Conservation (phyloP, 345 rosid species). For the Eucalyptus erythrocorys region DNA sequence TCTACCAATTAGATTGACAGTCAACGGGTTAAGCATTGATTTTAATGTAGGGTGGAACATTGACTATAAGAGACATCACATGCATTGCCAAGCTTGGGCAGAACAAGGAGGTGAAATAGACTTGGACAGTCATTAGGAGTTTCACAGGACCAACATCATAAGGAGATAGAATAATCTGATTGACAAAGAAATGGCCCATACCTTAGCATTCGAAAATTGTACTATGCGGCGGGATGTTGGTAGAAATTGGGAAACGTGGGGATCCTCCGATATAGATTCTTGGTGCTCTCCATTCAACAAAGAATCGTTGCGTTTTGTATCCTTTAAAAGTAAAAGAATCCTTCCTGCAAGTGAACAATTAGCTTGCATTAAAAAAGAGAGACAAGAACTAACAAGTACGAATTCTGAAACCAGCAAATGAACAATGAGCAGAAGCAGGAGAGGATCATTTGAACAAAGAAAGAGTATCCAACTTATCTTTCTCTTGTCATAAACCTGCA, state of each 20-base stretch:
- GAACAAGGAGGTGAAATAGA: not conserved
- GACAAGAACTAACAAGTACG: not conserved
- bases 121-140: not conserved
- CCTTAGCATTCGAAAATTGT: conserved; percentile 97
- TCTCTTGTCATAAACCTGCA: not conserved
- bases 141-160: not conserved
- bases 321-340: conserved; percentile 58
- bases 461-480: not conserved
- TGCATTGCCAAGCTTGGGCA: not conserved
- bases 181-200: conserved; percentile 1
- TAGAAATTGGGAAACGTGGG: conserved; percentile 64
- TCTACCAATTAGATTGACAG: not conserved
- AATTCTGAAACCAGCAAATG: not conserved
- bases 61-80: not conserved
- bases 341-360: conserved; percentile 39
- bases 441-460: not conserved
- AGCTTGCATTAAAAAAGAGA: not conserved
- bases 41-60: not conserved
- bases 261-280: conserved; percentile 8
- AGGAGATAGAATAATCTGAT: not conserved
- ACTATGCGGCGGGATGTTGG: conserved; percentile 94
- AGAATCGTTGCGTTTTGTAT: conserved; percentile 13
- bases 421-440: not conserved
- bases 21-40: not conserved
- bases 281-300: conserved; percentile 11